A percentile compares a stretch with the other conserved stretches of the same genome.
phyloP scores from a whole-genome alignment of 2,329 filamentous ascomycete genomes.

The Dactylellina parvicollis region DNA sequence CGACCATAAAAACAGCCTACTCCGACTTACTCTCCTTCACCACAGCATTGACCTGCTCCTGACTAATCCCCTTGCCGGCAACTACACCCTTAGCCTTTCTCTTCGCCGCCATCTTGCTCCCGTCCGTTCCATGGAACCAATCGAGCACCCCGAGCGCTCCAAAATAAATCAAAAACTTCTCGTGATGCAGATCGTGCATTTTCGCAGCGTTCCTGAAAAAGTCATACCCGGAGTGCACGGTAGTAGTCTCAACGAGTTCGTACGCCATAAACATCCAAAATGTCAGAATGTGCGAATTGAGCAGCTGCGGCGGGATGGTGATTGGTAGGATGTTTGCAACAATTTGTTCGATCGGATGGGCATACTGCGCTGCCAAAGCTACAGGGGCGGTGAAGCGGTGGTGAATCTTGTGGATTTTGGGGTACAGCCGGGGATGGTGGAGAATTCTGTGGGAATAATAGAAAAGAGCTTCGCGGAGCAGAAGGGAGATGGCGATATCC shows the following conservation, averaged over 20 bases:
- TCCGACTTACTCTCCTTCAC: conserved; percentile 36
- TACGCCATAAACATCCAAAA: conserved; percentile 66
- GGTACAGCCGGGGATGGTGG: conserved; percentile 66
- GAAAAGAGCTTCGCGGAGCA: conserved; percentile 66
- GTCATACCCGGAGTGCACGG: conserved; percentile 70
- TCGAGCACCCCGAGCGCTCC: conserved; percentile 66
- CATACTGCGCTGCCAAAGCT: conserved; percentile 68
- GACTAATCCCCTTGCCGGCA: conserved; percentile 19
- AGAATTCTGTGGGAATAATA: conserved; percentile 69
- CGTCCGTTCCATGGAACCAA: conserved; percentile 67
- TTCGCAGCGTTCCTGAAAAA: conserved; percentile 65
- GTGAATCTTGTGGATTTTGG: conserved; percentile 68
- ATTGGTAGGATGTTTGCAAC: conserved; percentile 68
- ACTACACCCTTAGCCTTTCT: conserved; percentile 39
- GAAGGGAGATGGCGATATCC: conserved; percentile 63
- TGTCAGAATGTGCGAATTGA: conserved; percentile 66
- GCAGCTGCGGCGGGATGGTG: conserved; percentile 64
- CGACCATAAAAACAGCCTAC: not conserved
- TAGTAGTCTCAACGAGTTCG: conserved; percentile 66
- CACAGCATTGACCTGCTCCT: conserved; percentile 13
- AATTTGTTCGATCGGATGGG: conserved; percentile 69
- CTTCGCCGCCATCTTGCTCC: conserved; percentile 43
- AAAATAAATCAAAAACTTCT: conserved; percentile 68
- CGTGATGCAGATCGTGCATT: conserved; percentile 69
- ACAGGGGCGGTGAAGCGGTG: conserved; percentile 69